These are phyloP conservation scores for Plicaturopsis crispa DNA, from an alignment of 768 basidiomycete species.

Conservation along the genomic window DNA sequence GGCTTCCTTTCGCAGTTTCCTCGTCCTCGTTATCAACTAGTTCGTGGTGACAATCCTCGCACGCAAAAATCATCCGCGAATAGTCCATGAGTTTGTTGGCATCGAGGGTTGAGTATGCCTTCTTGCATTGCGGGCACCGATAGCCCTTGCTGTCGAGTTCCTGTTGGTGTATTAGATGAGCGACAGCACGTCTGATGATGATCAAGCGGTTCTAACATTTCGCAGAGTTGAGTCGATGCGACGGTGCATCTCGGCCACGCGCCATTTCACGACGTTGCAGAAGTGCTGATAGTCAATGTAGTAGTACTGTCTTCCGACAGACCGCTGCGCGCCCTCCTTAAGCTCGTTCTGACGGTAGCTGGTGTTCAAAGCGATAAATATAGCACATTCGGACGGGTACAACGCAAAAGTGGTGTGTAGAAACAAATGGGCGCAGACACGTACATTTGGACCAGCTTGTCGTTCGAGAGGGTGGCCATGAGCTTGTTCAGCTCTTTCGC, in stretches of 20 bases:
- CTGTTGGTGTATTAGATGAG: constrained; percentile 29
- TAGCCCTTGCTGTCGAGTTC: constrained; percentile 98
- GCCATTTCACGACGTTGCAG: constrained; percentile 97
- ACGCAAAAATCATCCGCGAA: constrained; percentile 55
- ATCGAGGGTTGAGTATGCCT: constrained; percentile 80
- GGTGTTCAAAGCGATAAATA: constrained; percentile 3
- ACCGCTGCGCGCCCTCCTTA: constrained; percentile 83
- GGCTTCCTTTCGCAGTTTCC: constrained; percentile 75
- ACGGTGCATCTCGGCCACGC: constrained; percentile 86
- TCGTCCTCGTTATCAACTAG: constrained; percentile 89
- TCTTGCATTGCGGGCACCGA: constrained; percentile 84
- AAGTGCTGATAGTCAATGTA: constrained; percentile 95
- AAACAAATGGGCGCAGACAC: constrained; percentile 18
- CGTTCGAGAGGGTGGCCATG: constrained; percentile 73
- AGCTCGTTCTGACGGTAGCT: constrained; percentile 90
- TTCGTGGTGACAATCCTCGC: constrained; percentile 84
- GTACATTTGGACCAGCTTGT: constrained; percentile 73
- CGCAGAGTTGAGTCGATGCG: constrained; percentile 85
- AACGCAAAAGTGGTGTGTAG: not conserved
- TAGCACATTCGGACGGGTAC: not conserved
- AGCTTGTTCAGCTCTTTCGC: constrained; percentile 87
- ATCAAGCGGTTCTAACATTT: constrained; percentile 48
- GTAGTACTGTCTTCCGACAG: constrained; percentile 87
- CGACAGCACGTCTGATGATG: not conserved
- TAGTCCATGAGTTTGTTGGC: constrained; percentile 80